Percentiles rank a stretch among this genome's conserved stretches.
phyloP scores from a whole-genome alignment of 1,139 yeast genomes.

The Chernovozyma sophiae-reginae region DNA sequence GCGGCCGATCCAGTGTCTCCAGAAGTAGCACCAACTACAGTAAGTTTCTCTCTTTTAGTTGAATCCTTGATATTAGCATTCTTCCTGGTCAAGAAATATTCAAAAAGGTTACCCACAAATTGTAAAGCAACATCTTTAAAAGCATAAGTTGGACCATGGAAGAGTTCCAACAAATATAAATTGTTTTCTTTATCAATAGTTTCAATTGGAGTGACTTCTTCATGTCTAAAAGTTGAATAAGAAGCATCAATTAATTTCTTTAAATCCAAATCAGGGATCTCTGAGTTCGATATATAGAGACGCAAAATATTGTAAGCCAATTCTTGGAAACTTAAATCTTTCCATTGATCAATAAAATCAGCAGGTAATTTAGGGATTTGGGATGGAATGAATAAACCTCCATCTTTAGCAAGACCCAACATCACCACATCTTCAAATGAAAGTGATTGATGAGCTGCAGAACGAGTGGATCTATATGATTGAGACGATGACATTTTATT shows the following conservation, averaged over 20 bases:
- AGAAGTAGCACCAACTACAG: constrained; percentile 98
- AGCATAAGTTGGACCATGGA: constrained; percentile 99
- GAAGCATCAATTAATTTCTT: constrained; percentile 59
- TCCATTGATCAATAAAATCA: constrained; percentile 65
- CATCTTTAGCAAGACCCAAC: constrained; percentile 93
- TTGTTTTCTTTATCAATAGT: constrained; percentile 52
- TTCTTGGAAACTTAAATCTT: constrained; percentile 70
- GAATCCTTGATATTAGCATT: constrained; percentile 59
- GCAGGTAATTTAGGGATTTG: constrained; percentile 66
- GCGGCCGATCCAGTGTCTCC: constrained; percentile 99
- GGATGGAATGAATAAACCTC: constrained; percentile 90
- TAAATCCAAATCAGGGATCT: constrained; percentile 71
- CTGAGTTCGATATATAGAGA: constrained; percentile 62
- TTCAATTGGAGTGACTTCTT: constrained; percentile 79
- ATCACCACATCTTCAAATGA: constrained; percentile 91
- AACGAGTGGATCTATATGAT: constrained; percentile 84
- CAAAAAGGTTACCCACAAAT: constrained; percentile 94
- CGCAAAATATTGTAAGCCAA: constrained; percentile 85
- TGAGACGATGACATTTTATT: constrained; percentile 31
- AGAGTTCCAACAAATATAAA: constrained; percentile 78
- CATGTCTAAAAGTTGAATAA: constrained; percentile 84
- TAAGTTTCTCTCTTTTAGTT: constrained; percentile 68
- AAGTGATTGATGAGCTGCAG: constrained; percentile 47
- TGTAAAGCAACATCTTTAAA: constrained; percentile 98
- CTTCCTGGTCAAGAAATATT: constrained; percentile 77